Percentiles rank a stretch among this genome's conserved stretches.
These are phyloP conservation scores for Arachis stenosperma DNA, from an alignment of 306 rosid species.

Conservation along the genomic window DNA sequence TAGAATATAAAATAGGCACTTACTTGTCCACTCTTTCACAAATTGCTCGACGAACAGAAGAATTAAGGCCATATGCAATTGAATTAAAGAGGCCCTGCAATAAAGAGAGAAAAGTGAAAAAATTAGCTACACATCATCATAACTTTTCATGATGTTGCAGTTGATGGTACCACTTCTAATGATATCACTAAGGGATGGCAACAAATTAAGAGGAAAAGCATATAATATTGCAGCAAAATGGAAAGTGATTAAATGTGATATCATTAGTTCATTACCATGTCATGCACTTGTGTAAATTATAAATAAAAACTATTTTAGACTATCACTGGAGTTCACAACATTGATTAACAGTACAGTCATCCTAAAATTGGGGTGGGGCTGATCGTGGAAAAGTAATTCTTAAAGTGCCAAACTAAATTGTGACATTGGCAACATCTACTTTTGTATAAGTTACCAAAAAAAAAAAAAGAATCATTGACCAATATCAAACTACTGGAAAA, in stretches of 20 bases:
- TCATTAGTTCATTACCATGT: not conserved
- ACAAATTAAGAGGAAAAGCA: constrained; percentile 34
- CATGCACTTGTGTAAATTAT: not conserved
- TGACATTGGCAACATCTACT: constrained; percentile 6
- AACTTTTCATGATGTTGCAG: constrained; percentile 21
- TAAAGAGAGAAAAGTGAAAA: constrained; percentile 29
- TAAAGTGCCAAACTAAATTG: constrained; percentile 3
- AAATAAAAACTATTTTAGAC: not conserved
- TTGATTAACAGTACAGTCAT: constrained; percentile 23
- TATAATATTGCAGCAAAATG: constrained; percentile 24
- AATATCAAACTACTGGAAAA: constrained; percentile 14
- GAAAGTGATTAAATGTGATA: constrained; percentile 29
- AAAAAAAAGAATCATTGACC: constrained; percentile 15
- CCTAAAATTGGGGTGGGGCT: constrained; percentile 18
- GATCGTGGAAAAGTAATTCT: not conserved
- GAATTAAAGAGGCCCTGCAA: constrained; percentile 96
- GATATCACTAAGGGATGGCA: constrained; percentile 34
- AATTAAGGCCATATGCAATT: constrained; percentile 94
- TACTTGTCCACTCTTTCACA: constrained; percentile 85
- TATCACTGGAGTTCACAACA: constrained; percentile 19
- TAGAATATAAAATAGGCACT: constrained; percentile 39
- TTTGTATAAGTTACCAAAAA: not conserved
- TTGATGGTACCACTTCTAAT: constrained; percentile 27
- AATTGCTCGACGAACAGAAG: constrained; percentile 94
- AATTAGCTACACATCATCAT: constrained; percentile 23